Conservation (phyloP, 1,284 basidiomycete genomes). For the Microbotryomycetes sp. region DNA sequence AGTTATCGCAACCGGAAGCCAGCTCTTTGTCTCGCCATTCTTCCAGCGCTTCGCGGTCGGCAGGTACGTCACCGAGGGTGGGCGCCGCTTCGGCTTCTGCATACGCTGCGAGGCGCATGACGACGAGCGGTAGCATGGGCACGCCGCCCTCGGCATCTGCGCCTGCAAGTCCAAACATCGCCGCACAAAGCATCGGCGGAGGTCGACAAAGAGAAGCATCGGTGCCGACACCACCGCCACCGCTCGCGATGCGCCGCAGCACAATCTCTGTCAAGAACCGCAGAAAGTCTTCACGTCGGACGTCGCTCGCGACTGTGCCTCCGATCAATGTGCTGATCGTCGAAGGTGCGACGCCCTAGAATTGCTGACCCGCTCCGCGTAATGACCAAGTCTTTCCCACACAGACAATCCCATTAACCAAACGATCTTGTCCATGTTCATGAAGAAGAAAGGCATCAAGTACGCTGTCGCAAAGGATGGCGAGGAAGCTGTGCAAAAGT, state of each 20-base stretch:
- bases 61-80: not conserved
- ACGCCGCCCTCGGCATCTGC: not conserved
- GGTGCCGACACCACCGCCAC: not conserved
- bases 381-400: not conserved
- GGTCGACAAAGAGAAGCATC: slow-evolving; percentile 3
- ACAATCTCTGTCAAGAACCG: slow-evolving; percentile 5
- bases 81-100: slow-evolving; percentile 7
- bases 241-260: not conserved
- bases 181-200: not conserved
- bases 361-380: not conserved
- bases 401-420: slow-evolving; percentile 98
- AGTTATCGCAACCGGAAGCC: not conserved
- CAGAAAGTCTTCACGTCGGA: slow-evolving; percentile 10
- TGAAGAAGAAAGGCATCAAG: slow-evolving; percentile 93
- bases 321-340: slow-evolving; percentile 94
- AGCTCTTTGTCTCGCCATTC: not conserved
- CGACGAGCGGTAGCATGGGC: not conserved
- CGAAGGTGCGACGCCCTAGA: slow-evolving; percentile 57
- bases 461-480: slow-evolving; percentile 94
- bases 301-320: slow-evolving; percentile 54
- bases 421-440: slow-evolving; percentile 89
- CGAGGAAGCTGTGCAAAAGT: slow-evolving; percentile 90
- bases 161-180: not conserved
- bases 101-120: not conserved
- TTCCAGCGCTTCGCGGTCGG: not conserved